Conservation (phyloP, 2,329 filamentous ascomycete species). For the Sphaceloma murrayae region DNA sequence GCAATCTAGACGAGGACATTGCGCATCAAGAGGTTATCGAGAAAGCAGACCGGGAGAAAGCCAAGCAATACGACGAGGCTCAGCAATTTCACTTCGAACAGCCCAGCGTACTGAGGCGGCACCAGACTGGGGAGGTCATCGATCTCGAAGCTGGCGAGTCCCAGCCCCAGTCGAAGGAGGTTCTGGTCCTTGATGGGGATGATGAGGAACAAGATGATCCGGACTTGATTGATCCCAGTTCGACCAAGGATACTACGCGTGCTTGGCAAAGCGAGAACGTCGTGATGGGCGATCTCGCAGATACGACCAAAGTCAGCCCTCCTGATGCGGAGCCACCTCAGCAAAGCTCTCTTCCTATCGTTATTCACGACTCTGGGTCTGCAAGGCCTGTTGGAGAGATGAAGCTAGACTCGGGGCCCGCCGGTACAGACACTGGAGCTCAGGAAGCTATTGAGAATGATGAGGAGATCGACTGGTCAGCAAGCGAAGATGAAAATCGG, state of each 20-base stretch:
- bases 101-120: conserved; percentile 47
- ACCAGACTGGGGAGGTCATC: conserved; percentile 41
- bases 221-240: conserved; percentile 8
- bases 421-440: too few species aligned
- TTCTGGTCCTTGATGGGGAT: conserved; percentile 32
- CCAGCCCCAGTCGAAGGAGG: conserved; percentile 39
- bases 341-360: conserved; percentile 10
- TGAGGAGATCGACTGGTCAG: conserved; percentile 43
- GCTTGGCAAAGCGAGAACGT: conserved; percentile 19
- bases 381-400: neutral
- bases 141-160: conserved; percentile 36
- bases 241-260: conserved; percentile 21
- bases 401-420: too few species aligned
- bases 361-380: conserved; percentile 9
- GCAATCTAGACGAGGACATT: conserved; percentile 52
- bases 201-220: conserved; percentile 24
- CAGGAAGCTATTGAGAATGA: conserved; percentile 25
- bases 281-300: conserved; percentile 37
- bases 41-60: conserved; percentile 43
- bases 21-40: conserved; percentile 32
- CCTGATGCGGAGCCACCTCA: conserved; percentile 24
- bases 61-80: conserved; percentile 47
- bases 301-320: conserved; percentile 35
- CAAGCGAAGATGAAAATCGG: conserved; percentile 37
- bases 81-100: conserved; percentile 53